Evolutionary conservation across 208 protist genomes (phyloP).

Genomic region (Trypanosoma avium): DNA sequence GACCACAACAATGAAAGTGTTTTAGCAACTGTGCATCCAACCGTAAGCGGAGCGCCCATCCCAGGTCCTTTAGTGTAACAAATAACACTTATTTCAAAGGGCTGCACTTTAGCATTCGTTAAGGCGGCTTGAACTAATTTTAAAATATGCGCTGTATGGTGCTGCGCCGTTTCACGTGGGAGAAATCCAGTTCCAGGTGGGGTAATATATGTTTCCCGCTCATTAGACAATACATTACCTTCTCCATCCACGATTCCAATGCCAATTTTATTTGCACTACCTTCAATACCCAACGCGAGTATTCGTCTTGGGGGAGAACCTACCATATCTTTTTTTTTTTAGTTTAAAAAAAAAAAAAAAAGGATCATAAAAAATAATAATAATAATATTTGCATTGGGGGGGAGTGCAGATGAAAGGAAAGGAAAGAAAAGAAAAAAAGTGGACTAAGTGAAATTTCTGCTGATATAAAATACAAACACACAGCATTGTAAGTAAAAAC

Average conservation of each 20-base stretch:
- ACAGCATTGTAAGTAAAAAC: too few relatives aligned
- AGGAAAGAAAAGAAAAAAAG: too few relatives aligned
- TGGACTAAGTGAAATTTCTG: too few relatives aligned
- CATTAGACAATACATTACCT: slow-evolving; percentile 96
- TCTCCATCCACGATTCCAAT: slow-evolving; percentile 96
- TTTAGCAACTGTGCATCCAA: slow-evolving; percentile 82
- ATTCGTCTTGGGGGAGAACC: slow-evolving; percentile 16
- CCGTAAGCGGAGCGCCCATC: slow-evolving; percentile 96
- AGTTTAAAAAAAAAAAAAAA: too few relatives aligned
- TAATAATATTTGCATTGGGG: too few relatives aligned
- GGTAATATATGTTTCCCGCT: slow-evolving; percentile 97
- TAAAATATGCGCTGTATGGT: slow-evolving; percentile 93
- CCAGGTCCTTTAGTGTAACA: slow-evolving; percentile 98
- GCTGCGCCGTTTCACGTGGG: slow-evolving; percentile 97
- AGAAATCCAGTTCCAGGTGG: slow-evolving; percentile 98
- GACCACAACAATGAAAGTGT: slow-evolving; percentile 84
- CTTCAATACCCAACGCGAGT: slow-evolving; percentile 97
- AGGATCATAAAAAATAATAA: too few relatives aligned
- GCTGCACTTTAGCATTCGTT: slow-evolving; percentile 75
- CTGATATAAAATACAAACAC: too few relatives aligned
- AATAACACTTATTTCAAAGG: slow-evolving; percentile 91
- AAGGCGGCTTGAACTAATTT: slow-evolving; percentile 93
- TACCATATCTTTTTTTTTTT: slow-evolving; percentile 4
- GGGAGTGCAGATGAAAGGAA: too few relatives aligned
- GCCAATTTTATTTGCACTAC: slow-evolving; percentile 99